Evolutionary conservation across 345 rosid genomes (phyloP), one percentile per base, ranked within the genome.

Genomic region (Pugionium dolabratum): DNA sequence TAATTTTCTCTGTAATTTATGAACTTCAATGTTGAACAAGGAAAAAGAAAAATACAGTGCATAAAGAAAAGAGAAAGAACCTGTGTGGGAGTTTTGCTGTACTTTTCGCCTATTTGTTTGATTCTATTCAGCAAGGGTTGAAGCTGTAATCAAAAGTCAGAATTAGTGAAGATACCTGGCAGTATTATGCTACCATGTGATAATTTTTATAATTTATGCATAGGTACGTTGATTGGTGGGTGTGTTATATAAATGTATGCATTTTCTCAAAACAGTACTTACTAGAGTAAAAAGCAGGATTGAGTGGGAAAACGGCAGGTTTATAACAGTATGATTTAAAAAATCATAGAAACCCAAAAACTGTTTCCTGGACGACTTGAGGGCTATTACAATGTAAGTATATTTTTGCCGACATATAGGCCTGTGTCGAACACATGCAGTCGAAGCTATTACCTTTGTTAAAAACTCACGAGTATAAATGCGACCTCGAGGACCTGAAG

Each of bases 11-110:
- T 27, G 33, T 36, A 51, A 1, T 49, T 52, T 60, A 3, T 43
- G 37, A 53, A 49, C 26, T 69, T 41, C 54, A 33, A 9, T 44
- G 28, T 51, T 69, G 42, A 58, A 9, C 42, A 45, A 7, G 4
- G 32, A 49, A 54, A 52, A 60, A 3, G 2, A 42, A 52, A 73
- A 5, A 18, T 6, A 46, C 55, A 33, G n/a, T 69, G 50, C 36
- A 41, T 28, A 64, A 50, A 41, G 54, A 47, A 34, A 54, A 67
- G 47, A 51, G 51, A 50, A 75, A 53, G 25, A 50, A 90, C 99
- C 96, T 88, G 97, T 36, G 99, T 88, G 36, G 79, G 69, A 53
- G 95, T 90, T 84, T 81, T 94, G 50, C 67, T 72, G 70, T 85
- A 80, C 54, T 39, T 79, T 52, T 81, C 84, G 35, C 99, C 96